Base-by-base conservation (phyloP, 768 basidiomycete genomes). In the Pulveroboletus sp. region DNA sequence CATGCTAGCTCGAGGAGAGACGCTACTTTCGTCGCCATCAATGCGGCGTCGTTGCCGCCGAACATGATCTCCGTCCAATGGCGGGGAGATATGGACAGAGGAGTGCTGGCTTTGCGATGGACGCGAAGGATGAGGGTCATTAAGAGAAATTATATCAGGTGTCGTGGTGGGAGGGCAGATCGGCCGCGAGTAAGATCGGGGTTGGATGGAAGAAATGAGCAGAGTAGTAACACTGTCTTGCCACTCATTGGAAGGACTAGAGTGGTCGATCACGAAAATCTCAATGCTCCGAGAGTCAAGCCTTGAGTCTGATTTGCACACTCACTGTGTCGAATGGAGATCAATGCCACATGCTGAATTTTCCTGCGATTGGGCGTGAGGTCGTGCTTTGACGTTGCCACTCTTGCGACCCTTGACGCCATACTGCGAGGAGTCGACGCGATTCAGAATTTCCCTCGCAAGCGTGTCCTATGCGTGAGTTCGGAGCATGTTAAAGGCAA, bases 221-320 rank as follows among this genome's bases (percentile, higher is more conserved):
- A 58, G 19, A 22, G 60, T 7, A 11, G 55, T 68, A 4, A 91
- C 82, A 38, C 73, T 72, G 58, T 88, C 86, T 65, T 91, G 89
- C 89, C 89, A 91, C 67, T 91, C 87, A 54, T 82, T 83, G 20
- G 86, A 85, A 16, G 88, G 87, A 55, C 86, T 89, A 43, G 16
- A 30, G 35, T 49, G 38, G 17, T n/a, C 52, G 50, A 50, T 45
- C 24, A 54, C 12, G n/a, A 43, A 48, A 50, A 45, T 16, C n/a
- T 43, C 8, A 32, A 37, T 11, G 47, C 37, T 13, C 48, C 16
- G 34, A 32, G 17, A 42, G 23, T 31, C 16, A 7, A 27, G 8
- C 5, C 11, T 6, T 12, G 9, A n/a, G 6, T 43, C 22, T 14
- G 34, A 50, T 20, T n/a, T 29, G 24, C 27, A 41, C 6, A 73